These are phyloP conservation scores for Cucurbita maxima DNA, from an alignment of 306 rosid species.

Conservation along the genomic window DNA sequence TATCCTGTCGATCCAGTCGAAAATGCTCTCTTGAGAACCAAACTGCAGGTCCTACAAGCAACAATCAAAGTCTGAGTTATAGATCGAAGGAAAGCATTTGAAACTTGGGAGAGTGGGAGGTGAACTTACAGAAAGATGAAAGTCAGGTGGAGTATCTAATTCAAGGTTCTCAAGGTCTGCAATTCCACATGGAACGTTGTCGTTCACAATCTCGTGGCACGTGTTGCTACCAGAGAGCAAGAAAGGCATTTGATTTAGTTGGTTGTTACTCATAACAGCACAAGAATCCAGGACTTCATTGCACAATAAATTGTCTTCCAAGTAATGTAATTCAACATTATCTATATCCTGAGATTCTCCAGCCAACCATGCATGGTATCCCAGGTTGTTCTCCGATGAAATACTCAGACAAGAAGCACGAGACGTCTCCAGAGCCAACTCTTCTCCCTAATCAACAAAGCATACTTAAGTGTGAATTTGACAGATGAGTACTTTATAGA, in stretches of 20 bases:
- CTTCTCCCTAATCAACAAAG: conserved; percentile 30
- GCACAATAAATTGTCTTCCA: conserved; percentile 55
- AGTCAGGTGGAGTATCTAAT: conserved; percentile 69
- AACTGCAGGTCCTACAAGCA: conserved; percentile 47
- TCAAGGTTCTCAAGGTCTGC: conserved; percentile 49
- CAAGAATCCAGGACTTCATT: conserved; percentile 37
- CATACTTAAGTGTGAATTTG: conserved; percentile 7
- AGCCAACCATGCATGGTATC: conserved; percentile 37
- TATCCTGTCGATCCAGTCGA: conserved; percentile 42
- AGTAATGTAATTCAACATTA: conserved; percentile 16
- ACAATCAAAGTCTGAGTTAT: background rate
- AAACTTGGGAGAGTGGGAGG: conserved; percentile 3
- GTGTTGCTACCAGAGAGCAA: conserved; percentile 4
- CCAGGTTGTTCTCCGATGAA: conserved; percentile 15
- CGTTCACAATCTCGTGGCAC: conserved; percentile 8
- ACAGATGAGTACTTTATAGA: background rate
- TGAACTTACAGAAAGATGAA: conserved; percentile 46
- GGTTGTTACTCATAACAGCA: conserved; percentile 12
- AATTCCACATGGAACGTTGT: conserved; percentile 23
- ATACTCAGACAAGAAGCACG: conserved; percentile 10
- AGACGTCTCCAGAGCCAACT: conserved; percentile 12
- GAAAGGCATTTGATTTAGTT: conserved; percentile 10
- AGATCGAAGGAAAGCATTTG: background rate
- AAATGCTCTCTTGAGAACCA: conserved; percentile 52
- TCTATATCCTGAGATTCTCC: conserved; percentile 61